Conservation (phyloP, 2,329 filamentous ascomycete species). For the Lasiodiplodia theobromae region DNA sequence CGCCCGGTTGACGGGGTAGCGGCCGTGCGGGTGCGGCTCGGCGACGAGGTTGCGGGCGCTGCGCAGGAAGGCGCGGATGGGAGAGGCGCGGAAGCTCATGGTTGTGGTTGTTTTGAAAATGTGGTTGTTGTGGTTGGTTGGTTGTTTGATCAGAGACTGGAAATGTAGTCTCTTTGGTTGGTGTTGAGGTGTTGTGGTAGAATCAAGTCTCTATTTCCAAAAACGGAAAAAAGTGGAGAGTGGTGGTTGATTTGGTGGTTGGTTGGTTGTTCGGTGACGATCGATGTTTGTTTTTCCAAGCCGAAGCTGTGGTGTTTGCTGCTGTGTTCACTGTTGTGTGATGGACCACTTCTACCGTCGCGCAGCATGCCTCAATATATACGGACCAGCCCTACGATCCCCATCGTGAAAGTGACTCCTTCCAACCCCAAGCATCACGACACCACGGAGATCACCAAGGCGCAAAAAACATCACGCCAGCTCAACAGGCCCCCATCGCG, state of each 20-base stretch:
- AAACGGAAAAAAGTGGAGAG: conserved; percentile 14
- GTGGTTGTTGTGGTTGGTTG: background rate
- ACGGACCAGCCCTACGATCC: conserved; percentile 2
- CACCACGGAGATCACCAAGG: conserved; percentile 4
- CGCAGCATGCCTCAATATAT: conserved; percentile 26
- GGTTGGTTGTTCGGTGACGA: background rate
- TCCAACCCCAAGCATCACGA: conserved; percentile 15
- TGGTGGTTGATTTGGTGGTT: background rate
- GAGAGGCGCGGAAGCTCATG: conserved; percentile 31
- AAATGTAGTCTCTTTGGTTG: background rate
- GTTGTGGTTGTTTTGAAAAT: background rate
- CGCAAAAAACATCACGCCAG: conserved; percentile 18
- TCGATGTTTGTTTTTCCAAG: background rate
- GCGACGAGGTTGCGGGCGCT: conserved; percentile 43
- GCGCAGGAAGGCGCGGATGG: conserved; percentile 38
- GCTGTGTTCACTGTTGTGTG: conserved; percentile 16
- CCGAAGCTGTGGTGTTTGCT: background rate
- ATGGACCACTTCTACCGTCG: conserved; percentile 19
- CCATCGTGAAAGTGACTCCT: background rate
- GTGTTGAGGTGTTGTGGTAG: background rate
- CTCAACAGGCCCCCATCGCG: conserved; percentile 6
- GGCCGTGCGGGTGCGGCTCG: conserved; percentile 46
- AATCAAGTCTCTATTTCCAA: background rate
- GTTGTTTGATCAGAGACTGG: background rate
- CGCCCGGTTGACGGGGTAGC: conserved; percentile 39